Percentiles rank a stretch among this genome's conserved stretches.
Conservation (phyloP, 2,329 filamentous ascomycete genomes). For the Aphanocladium album region DNA sequence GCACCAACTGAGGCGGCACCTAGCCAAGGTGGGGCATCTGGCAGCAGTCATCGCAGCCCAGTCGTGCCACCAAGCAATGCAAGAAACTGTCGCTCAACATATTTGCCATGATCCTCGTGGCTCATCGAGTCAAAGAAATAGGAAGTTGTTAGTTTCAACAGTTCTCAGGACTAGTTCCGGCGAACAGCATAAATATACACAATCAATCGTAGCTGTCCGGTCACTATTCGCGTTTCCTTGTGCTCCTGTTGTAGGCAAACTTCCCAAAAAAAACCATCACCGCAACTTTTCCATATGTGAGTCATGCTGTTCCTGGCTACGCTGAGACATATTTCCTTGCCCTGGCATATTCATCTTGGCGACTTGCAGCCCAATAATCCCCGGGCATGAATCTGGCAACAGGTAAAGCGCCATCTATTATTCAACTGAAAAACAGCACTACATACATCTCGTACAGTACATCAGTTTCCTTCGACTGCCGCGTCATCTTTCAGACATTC, state of each 20-base stretch:
- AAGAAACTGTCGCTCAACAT: no score
- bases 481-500: not conserved
- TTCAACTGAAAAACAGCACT: not conserved
- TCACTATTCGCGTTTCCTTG: not conserved
- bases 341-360: not conserved
- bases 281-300: not conserved
- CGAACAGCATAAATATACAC: no score
- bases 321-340: not conserved
- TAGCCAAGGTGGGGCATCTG: constrained; percentile 5
- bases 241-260: not conserved
- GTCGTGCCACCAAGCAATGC: not conserved
- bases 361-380: not conserved
- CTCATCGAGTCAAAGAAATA: no score
- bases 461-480: not conserved
- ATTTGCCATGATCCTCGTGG: no score
- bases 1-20: not conserved
- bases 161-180: no score
- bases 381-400: not conserved
- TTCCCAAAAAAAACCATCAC: not conserved
- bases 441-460: not conserved
- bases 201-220: no score
- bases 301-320: not conserved
- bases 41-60: not conserved
- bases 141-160: no score
- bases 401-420: not conserved